Conservation (phyloP, 495 filamentous ascomycete species). For the Collariella sp. region DNA sequence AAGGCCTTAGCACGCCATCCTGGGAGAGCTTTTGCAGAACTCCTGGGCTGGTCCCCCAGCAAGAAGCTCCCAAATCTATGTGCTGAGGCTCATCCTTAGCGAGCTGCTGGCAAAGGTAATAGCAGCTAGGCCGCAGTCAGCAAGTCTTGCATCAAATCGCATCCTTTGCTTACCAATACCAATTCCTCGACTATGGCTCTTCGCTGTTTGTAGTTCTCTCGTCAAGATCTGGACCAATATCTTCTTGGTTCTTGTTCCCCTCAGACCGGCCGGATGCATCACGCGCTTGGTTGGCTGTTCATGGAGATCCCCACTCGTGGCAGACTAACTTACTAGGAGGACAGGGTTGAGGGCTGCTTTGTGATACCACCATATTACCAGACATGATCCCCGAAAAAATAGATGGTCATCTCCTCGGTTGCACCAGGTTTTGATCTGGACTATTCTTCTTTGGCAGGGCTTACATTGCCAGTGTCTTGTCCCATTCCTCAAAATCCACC, state of each 20-base stretch:
- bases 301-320: neutral
- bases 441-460: no score
- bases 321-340: no score
- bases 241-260: neutral
- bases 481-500: neutral
- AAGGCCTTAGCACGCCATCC: neutral
- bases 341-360: no score
- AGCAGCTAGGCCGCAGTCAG: neutral
- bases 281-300: no score
- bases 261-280: no score
- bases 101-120: neutral
- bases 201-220: neutral
- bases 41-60: neutral
- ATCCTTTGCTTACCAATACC: neutral
- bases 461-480: no score
- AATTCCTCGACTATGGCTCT: neutral
- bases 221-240: neutral
- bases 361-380: neutral
- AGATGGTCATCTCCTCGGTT: neutral
- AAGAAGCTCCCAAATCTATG: constrained; percentile 7
- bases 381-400: neutral
- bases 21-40: neutral
- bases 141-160: neutral
- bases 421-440: no score
- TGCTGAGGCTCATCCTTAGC: constrained; percentile 7